phyloP scores from a whole-genome alignment of 306 rosid genomes.

The Prunus mongolica region DNA sequence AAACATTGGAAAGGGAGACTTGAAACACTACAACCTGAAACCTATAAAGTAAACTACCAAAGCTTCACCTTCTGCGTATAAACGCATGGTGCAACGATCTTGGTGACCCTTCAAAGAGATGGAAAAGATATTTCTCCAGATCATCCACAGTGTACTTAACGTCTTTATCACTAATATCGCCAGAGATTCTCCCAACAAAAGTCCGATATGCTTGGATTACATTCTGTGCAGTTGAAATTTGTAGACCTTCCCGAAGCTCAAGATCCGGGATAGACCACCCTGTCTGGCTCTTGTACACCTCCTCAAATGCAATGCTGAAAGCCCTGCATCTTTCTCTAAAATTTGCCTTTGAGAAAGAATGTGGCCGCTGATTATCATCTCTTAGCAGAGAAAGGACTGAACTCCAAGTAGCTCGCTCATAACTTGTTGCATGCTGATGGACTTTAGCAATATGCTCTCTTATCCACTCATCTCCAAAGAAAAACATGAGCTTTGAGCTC shows the following conservation, averaged over 20 bases:
- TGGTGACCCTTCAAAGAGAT: slow-evolving; percentile 55
- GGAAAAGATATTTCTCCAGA: slow-evolving; percentile 39
- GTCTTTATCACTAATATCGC: slow-evolving; percentile 39
- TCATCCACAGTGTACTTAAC: slow-evolving; percentile 51
- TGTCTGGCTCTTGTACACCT: slow-evolving; percentile 62
- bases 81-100: slow-evolving; percentile 22
- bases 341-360: slow-evolving; percentile 14
- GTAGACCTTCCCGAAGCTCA: slow-evolving; percentile 54
- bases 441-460: slow-evolving; percentile 33
- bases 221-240: slow-evolving; percentile 48
- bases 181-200: slow-evolving; percentile 31
- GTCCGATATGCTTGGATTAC: slow-evolving; percentile 52
- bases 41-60: background rate
- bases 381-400: slow-evolving; percentile 32
- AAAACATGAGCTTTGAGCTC: slow-evolving; percentile 29
- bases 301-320: slow-evolving; percentile 50
- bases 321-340: slow-evolving; percentile 34
- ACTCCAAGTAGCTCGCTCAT: slow-evolving; percentile 49
- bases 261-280: slow-evolving; percentile 48
- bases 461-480: slow-evolving; percentile 56
- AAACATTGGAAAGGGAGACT: background rate
- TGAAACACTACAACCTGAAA: background rate
- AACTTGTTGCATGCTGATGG: slow-evolving; percentile 32
- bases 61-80: slow-evolving; percentile 31
- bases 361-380: slow-evolving; percentile 1